Percentiles rank a stretch among this genome's conserved stretches.
Evolutionary conservation across 2,329 filamentous ascomycete species (phyloP).

Genomic region (Scytalidium lignicola): DNA sequence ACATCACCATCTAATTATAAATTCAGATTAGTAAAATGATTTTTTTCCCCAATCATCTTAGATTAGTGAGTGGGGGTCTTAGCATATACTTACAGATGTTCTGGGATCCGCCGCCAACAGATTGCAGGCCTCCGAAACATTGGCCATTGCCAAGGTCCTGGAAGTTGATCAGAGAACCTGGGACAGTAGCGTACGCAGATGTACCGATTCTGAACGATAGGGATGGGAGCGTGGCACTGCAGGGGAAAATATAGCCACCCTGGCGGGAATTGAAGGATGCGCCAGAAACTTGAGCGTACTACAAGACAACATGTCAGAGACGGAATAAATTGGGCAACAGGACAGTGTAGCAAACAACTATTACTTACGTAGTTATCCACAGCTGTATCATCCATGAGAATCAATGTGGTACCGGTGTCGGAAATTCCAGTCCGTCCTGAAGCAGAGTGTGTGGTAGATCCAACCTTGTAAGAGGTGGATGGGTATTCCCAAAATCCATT

Average conservation of each 20-base stretch:
- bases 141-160: constrained; percentile 10
- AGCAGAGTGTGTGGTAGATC: constrained; percentile 39
- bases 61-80: neutral
- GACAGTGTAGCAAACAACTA: neutral
- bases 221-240: constrained; percentile 27
- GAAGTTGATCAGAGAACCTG: constrained; percentile 31
- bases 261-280: constrained; percentile 20
- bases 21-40: neutral
- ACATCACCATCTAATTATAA: constrained; percentile 21
- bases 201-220: constrained; percentile 29
- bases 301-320: neutral
- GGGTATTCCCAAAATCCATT: constrained; percentile 54
- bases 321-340: neutral
- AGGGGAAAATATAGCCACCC: constrained; percentile 32
- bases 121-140: constrained; percentile 34
- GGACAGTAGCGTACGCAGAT: constrained; percentile 27
- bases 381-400: constrained; percentile 29
- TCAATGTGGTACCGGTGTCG: constrained; percentile 37
- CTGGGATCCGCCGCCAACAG: constrained; percentile 19
- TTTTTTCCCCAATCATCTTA: neutral
- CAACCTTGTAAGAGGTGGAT: constrained; percentile 42
- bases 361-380: constrained; percentile 26
- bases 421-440: constrained; percentile 25
- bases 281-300: constrained; percentile 28
- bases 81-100: constrained; percentile 16